Conservation (phyloP, 805 yeast genomes). For the Candida incommunis region DNA sequence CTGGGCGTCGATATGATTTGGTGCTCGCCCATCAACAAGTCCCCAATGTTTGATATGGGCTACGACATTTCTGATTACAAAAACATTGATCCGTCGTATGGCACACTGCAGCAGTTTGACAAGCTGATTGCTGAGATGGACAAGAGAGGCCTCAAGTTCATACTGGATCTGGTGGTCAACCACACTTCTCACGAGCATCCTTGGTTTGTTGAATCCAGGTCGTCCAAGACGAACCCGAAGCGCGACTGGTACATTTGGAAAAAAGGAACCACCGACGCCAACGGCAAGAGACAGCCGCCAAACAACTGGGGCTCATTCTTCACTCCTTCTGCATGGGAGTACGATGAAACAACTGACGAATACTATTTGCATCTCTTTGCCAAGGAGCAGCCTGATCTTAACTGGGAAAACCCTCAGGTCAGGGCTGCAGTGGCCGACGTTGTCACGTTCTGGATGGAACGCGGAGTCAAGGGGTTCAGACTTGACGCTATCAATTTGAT, state of each 20-base stretch:
- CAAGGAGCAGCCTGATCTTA: conserved; percentile 41
- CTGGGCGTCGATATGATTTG: conserved; percentile 40
- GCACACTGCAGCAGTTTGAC: conserved; percentile 40
- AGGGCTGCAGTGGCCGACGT: conserved; percentile 24
- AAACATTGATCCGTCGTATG: conserved; percentile 36
- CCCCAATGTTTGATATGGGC: conserved; percentile 52
- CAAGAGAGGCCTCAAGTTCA: conserved; percentile 34
- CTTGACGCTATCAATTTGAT: conserved; percentile 41
- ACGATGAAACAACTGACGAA: conserved; percentile 39
- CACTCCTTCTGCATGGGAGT: conserved; percentile 43
- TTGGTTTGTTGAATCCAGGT: conserved; percentile 44
- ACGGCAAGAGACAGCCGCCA: conserved; percentile 39
- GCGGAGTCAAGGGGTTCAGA: conserved; percentile 44
- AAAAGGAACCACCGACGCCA: conserved; percentile 30
- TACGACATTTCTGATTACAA: conserved; percentile 45
- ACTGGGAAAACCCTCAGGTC: conserved; percentile 36
- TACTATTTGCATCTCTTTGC: conserved; percentile 44
- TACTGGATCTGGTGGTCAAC: conserved; percentile 44
- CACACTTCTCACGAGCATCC: conserved; percentile 42
- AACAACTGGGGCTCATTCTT: conserved; percentile 43
- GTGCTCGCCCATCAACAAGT: conserved; percentile 44
- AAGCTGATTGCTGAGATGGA: conserved; percentile 32
- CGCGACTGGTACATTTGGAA: conserved; percentile 53
- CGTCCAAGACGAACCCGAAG: conserved; percentile 37
- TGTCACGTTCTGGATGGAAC: conserved; percentile 37